These are phyloP conservation scores for Arbutus unedo DNA, from an alignment of 148 eudicot species.

Conservation along the genomic window DNA sequence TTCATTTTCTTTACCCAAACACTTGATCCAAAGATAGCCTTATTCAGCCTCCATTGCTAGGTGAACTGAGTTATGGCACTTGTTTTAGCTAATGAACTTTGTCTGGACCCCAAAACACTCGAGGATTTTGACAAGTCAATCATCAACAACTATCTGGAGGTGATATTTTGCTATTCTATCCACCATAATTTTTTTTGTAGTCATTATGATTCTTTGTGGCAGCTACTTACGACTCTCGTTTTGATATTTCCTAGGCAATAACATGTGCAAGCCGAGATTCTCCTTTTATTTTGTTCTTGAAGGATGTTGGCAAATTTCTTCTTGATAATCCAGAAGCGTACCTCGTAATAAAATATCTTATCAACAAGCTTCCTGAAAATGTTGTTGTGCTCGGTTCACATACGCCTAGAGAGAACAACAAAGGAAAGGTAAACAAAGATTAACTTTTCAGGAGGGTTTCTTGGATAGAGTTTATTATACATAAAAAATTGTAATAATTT, in stretches of 20 bases:
- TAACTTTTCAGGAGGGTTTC: not conserved
- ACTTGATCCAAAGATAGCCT: not conserved
- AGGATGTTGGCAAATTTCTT: conserved; percentile 79
- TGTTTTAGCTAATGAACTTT: conserved; percentile 55
- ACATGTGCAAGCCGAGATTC: conserved; percentile 45
- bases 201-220: not conserved
- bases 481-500: not conserved
- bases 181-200: not conserved
- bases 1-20: not conserved
- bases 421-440: conserved; percentile 58
- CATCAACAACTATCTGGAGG: conserved; percentile 55
- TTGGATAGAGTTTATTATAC: not conserved
- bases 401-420: conserved; percentile 50
- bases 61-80: conserved; percentile 13
- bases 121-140: conserved; percentile 62
- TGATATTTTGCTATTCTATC: not conserved
- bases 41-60: not conserved
- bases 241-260: conserved; percentile 31
- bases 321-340: conserved; percentile 63
- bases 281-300: conserved; percentile 73
- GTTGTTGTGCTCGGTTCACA: conserved; percentile 77
- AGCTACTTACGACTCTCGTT: not conserved
- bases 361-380: conserved; percentile 68
- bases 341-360: conserved; percentile 45
- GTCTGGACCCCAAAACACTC: conserved; percentile 52